A percentile compares a stretch with the other conserved stretches of the same genome.
Conservation (phyloP, 31 red algal genomes). For the Porphyra umbilicalis region DNA sequence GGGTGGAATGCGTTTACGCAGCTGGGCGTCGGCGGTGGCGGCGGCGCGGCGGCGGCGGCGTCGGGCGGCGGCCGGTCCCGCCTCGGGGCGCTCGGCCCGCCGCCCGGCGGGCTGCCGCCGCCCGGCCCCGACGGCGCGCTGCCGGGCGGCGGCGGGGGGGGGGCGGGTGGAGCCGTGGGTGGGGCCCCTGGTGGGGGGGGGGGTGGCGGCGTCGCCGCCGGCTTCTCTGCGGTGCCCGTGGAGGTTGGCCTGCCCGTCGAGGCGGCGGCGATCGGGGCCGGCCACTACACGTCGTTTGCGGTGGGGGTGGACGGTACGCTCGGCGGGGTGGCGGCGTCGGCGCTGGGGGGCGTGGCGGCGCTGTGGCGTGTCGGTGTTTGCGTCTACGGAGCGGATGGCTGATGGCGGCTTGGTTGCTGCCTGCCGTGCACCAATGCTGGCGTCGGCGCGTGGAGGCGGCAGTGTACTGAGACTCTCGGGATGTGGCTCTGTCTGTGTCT, state of each 20-base stretch:
- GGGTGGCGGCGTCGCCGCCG: neutral
- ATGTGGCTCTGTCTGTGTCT: too few relatives aligned
- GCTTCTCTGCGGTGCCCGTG: neutral
- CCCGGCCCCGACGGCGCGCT: too few relatives aligned
- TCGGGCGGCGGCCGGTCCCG: neutral
- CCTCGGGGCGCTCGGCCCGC: neutral
- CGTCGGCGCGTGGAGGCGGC: too few relatives aligned
- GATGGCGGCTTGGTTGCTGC: too few relatives aligned
- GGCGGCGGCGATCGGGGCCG: neutral
- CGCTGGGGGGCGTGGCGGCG: too few relatives aligned
- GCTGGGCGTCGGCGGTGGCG: neutral
- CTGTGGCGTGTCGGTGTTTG: too few relatives aligned
- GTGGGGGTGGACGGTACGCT: neutral
- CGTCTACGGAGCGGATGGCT: too few relatives aligned
- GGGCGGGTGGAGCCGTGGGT: too few relatives aligned
- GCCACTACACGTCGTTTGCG: neutral
- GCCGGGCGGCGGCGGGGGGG: too few relatives aligned
- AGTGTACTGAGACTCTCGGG: too few relatives aligned
- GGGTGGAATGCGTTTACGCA: neutral
- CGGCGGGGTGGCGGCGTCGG: neutral
- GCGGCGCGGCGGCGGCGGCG: neutral
- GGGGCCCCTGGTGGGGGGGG: neutral
- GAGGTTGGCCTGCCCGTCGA: neutral
- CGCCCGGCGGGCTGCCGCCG: too few relatives aligned
- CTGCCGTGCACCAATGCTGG: too few relatives aligned